A percentile compares a stretch with the other conserved stretches of the same genome.
These are phyloP conservation scores for Xanthoparmelia taractica DNA, from an alignment of 495 filamentous ascomycete species.

Conservation along the genomic window DNA sequence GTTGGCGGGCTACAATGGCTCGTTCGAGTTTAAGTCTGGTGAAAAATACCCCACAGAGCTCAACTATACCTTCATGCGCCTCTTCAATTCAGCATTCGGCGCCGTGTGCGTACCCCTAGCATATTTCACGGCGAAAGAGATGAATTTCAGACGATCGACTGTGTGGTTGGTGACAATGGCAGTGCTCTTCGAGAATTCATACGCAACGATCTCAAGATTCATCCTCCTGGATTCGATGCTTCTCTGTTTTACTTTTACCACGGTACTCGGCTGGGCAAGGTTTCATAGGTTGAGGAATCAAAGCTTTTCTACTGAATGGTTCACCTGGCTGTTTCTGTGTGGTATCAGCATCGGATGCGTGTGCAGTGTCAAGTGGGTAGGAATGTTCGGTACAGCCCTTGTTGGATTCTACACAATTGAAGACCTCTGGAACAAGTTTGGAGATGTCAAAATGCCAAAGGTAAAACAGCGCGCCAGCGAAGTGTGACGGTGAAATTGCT, in stretches of 20 bases:
- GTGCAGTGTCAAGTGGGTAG: slow-evolving; percentile 97
- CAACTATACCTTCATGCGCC: slow-evolving; percentile 96
- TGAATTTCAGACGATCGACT: slow-evolving; percentile 75
- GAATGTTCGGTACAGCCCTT: slow-evolving; percentile 86
- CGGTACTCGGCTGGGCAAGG: slow-evolving; percentile 89
- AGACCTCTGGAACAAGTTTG: slow-evolving; percentile 98
- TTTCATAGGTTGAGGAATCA: slow-evolving; percentile 80
- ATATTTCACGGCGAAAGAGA: slow-evolving; percentile 86
- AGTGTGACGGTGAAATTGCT: slow-evolving; percentile 6
- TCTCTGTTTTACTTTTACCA: slow-evolving; percentile 94
- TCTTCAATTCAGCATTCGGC: slow-evolving; percentile 94
- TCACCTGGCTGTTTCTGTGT: slow-evolving; percentile 80
- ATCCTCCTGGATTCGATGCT: slow-evolving; percentile 98
- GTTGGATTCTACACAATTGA: slow-evolving; percentile 94
- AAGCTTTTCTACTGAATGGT: slow-evolving; percentile 86
- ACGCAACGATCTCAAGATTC: slow-evolving; percentile 96
- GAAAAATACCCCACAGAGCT: slow-evolving; percentile 88
- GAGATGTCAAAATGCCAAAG: slow-evolving; percentile 82
- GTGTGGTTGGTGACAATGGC: slow-evolving; percentile 94
- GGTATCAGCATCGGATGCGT: slow-evolving; percentile 95
- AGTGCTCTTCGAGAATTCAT: slow-evolving; percentile 97
- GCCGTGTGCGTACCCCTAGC: slow-evolving; percentile 88
- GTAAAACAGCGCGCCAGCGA: slow-evolving; percentile 35
- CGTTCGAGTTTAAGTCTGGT: slow-evolving; percentile 98
- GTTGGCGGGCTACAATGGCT: slow-evolving; percentile 95